These are phyloP conservation scores for Kurtzmaniella fragi DNA, from an alignment of 805 yeast genomes.

Conservation along the genomic window DNA sequence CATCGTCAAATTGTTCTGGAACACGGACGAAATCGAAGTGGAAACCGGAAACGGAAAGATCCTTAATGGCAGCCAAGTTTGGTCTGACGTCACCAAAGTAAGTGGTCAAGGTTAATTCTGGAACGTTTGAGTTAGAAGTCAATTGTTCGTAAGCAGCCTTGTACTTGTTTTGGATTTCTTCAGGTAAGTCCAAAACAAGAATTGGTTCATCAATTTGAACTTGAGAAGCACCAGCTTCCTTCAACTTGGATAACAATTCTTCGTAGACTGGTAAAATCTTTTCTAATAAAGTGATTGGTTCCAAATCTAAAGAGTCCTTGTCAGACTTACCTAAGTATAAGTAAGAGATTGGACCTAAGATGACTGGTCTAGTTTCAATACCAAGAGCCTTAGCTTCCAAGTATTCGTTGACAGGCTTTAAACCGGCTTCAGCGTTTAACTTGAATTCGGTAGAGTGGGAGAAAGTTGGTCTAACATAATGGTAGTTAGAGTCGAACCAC, in stretches of 20 bases:
- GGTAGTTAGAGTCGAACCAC: conserved; percentile 99
- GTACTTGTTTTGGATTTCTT: conserved; percentile 77
- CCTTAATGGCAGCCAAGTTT: conserved; percentile 84
- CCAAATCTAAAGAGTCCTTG: conserved; percentile 93
- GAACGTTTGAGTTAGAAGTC: conserved; percentile 59
- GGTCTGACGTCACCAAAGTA: conserved; percentile 99
- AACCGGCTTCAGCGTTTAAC: conserved; percentile 66
- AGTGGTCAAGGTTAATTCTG: conserved; percentile 79
- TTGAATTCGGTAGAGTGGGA: conserved; percentile 92
- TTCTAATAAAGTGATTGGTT: conserved; percentile 84
- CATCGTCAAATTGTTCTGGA: conserved; percentile 92
- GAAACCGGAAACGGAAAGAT: conserved; percentile 89
- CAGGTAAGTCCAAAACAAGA: conserved; percentile 89
- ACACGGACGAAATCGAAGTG: conserved; percentile 96
- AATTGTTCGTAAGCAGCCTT: conserved; percentile 81
- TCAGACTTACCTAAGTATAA: conserved; percentile 95
- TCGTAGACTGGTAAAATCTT: conserved; percentile 91
- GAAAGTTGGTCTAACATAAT: conserved; percentile 99
- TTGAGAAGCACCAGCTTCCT: conserved; percentile 89
- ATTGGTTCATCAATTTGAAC: conserved; percentile 98
- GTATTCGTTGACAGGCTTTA: conserved; percentile 96
- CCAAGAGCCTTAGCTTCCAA: conserved; percentile 97
- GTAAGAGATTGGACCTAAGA: conserved; percentile 95
- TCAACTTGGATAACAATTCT: conserved; percentile 80
- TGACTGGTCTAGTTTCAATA: conserved; percentile 94